These are phyloP conservation scores for Solanum chiquidenum DNA, from an alignment of 257 asterid species.

Conservation along the genomic window DNA sequence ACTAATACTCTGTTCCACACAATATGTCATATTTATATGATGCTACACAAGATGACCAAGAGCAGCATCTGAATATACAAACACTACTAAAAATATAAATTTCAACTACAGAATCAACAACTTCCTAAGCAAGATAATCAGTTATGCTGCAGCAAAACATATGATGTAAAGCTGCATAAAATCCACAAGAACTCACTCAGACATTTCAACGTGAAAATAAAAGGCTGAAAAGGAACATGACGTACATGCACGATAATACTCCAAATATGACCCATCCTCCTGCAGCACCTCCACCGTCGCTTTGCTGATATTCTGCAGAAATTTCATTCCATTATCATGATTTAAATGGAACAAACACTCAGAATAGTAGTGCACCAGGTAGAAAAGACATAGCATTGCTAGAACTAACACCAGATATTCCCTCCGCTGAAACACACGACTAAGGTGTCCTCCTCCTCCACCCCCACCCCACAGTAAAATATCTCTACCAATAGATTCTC, in stretches of 20 bases:
- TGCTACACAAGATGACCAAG: not conserved
- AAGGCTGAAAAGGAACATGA: not conserved
- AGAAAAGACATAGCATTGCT: not conserved
- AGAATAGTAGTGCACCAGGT: not conserved
- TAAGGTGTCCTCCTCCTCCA: not conserved
- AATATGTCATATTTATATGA: not conserved
- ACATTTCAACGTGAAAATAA: not conserved
- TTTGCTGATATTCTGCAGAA: slow-evolving; percentile 45
- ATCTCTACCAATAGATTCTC: not conserved
- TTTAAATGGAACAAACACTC: not conserved
- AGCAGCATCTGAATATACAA: not conserved
- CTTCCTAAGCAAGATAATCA: not conserved
- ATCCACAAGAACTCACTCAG: not conserved
- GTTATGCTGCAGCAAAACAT: not conserved
- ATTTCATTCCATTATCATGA: not conserved
- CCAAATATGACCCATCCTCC: slow-evolving; percentile 93
- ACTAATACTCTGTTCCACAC: slow-evolving; percentile 49
- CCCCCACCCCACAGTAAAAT: not conserved
- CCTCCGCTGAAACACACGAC: not conserved
- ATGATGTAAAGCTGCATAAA: not conserved
- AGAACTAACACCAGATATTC: not conserved
- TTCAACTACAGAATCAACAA: not conserved
- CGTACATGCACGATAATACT: slow-evolving; percentile 78
- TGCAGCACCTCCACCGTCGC: slow-evolving; percentile 38
- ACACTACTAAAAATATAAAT: not conserved